A percentile compares a stretch with the other conserved stretches of the same genome.
These are phyloP conservation scores for Rhododendron molle DNA, from an alignment of 148 eudicot genomes.

Conservation along the genomic window DNA sequence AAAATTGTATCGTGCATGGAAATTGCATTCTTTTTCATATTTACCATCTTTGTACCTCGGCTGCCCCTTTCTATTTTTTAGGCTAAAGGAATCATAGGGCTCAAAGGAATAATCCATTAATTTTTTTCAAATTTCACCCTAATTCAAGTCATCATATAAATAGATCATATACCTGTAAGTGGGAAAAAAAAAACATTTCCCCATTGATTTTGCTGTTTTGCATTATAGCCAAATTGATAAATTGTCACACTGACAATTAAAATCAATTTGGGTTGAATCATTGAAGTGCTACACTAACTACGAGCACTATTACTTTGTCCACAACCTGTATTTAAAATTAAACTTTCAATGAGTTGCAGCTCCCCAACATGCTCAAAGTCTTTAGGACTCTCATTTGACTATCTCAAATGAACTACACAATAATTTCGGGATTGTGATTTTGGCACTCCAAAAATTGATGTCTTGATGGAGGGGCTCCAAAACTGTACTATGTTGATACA, in stretches of 20 bases:
- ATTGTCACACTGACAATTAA: not conserved
- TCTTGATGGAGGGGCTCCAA: too few species aligned
- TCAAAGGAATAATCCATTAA: not conserved
- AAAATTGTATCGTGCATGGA: not conserved
- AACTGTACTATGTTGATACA: too few species aligned
- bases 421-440: not conserved
- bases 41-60: not conserved
- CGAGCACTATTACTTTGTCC: not conserved
- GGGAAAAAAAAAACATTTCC: not conserved
- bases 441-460: too few species aligned
- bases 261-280: not conserved
- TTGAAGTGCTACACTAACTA: not conserved
- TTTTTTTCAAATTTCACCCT: not conserved
- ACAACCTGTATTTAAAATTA: not conserved
- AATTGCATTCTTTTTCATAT: not conserved
- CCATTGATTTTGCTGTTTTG: not conserved
- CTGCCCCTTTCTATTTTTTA: not conserved
- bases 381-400: not conserved
- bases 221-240: not conserved
- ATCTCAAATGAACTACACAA: not conserved
- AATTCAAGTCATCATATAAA: not conserved
- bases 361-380: not conserved
- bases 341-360: not conserved
- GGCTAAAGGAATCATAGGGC: not conserved
- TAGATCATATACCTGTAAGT: not conserved